Evolutionary conservation across 257 asterid species (phyloP), one percentile per base, ranked within the genome.

Genomic region (Solanum ahanhuiri): DNA sequence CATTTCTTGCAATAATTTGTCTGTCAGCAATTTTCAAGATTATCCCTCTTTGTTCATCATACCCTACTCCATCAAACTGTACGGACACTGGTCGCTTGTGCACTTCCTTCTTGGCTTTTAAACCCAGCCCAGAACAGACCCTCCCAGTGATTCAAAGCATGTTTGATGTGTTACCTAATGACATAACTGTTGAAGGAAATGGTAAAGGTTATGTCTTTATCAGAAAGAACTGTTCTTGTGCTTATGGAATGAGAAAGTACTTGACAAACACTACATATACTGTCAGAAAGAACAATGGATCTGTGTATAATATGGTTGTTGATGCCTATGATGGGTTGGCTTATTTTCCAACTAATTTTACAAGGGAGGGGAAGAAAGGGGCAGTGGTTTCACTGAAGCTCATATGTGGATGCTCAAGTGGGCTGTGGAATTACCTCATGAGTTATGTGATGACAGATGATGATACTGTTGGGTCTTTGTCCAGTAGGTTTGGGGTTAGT

Each of bases 401-500:
- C 18, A 85, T 93, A 91, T 96, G 99, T 87, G 99, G 98, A 3
- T 96, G 99, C 91, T 96, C 99, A 4, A 95, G 98, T 89, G 98
- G 98, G 41, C 81, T 96, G 86, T 96, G 98, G 98, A 96, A 96
- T 92, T 96, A 95, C 86, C 73, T 95, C 88, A 94, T 95, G 99
- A 96, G 99, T 82, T 96, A 96, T 91, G 97, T 96, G 91, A 87
- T 96, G 98, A 77, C 87, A 76, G 98, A 94, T 84, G 98, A 95
- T 54, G 99, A 96, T 88, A 92, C 96, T 90, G 95, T 96, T 77
- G 98, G 90, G 90, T 93, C 98, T 85, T 86, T 96, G 81, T 94
- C 99, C 23, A 96, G 99, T 86, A 92, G 99, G 84, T 96, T 96
- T 91, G 99, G 99, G 64, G 98, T 96, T 86, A 96, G 99, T 85